Evolutionary conservation across 202 grass and related monocot species (phyloP), one percentile per base, ranked within the genome.

Genomic region (Elaeis oleifera): DNA sequence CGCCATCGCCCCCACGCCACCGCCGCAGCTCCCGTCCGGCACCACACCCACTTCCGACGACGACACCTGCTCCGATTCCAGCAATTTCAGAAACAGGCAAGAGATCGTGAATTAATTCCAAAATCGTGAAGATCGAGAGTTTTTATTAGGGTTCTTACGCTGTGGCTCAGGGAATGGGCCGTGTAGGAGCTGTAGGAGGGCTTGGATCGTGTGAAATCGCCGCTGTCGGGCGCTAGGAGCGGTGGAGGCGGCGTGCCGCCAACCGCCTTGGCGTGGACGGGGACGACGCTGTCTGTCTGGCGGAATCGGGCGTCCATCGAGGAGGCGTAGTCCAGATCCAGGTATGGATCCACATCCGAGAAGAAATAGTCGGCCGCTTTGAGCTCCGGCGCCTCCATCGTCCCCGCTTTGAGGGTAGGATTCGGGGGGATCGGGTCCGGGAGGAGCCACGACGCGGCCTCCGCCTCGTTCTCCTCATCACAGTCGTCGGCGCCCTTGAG

Each of bases 81-180:
- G 31, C 9, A 29, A 68, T 32, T 18, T 18, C 2, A 44, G 36
- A 44, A 44, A 44, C 9, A 44, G 9, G 36, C 36, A 44, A 44
- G 36, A 44, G 36, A 44, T 44, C 36, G 7, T 3, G 8, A 44
- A 44, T 44, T 14, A 14, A 44, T 44, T 14, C 36, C 36, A 44
- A 44, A 44, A 44, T 14, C 8, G 8, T 13, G 0, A 44, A 11
- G 36, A 44, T 44, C 8, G 8, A 44, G 9, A 44, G 8, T 44
- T 44, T 44, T 13, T 44, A 44, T 44, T 9, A 44, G 9, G 36
- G 36, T 11, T 44, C 36, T 84, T 74, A 84, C 74, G 62, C 79
- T 84, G 64, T 85, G 88, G 69, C 76, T 83, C 31, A 84, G 29
- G 53, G 84, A 82, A 24, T 75, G 54, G 56, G 74, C 58, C 3